A percentile compares a stretch with the other conserved stretches of the same genome.
These are phyloP conservation scores for Aspergillus asperescens DNA, from an alignment of 495 filamentous ascomycete species.

Conservation along the genomic window DNA sequence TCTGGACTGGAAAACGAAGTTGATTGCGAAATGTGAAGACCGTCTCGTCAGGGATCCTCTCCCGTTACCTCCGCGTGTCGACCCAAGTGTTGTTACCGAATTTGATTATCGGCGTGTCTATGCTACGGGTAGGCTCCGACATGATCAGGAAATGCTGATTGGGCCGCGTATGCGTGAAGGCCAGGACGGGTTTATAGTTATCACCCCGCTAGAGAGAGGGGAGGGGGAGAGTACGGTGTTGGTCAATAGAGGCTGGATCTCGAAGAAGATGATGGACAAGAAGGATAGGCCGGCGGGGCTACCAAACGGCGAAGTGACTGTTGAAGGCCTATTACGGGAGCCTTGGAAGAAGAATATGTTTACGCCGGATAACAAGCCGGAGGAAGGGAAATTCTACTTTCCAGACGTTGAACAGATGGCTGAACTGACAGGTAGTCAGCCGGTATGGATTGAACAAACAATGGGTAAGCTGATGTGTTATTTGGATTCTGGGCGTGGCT, in stretches of 20 bases:
- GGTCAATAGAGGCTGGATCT: slow-evolving; percentile 87
- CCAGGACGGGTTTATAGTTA: slow-evolving; percentile 80
- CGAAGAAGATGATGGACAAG: slow-evolving; percentile 62
- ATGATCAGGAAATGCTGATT: slow-evolving; percentile 93
- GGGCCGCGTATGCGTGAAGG: slow-evolving; percentile 87
- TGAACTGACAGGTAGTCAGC: slow-evolving; percentile 70
- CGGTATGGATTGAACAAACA: slow-evolving; percentile 94
- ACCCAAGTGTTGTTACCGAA: slow-evolving; percentile 70
- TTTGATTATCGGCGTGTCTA: slow-evolving; percentile 89
- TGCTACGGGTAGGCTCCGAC: slow-evolving; percentile 67
- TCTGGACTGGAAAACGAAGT: slow-evolving; percentile 84
- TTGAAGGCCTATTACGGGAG: slow-evolving; percentile 79
- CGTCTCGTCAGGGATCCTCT: slow-evolving; percentile 80
- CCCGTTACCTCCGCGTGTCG: slow-evolving; percentile 75
- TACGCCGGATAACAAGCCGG: slow-evolving; percentile 81
- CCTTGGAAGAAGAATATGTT: slow-evolving; percentile 98
- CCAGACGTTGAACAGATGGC: slow-evolving; percentile 95
- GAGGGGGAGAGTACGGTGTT: slow-evolving; percentile 63
- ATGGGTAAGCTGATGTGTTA: slow-evolving; percentile 56
- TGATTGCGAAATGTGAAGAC: slow-evolving; percentile 86
- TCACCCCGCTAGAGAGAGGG: slow-evolving; percentile 80
- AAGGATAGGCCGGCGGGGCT: slow-evolving; percentile 53
- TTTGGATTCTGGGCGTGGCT: neutral
- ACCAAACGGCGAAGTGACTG: slow-evolving; percentile 59
- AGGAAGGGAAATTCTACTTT: slow-evolving; percentile 84